Conservation (phyloP, 1,284 basidiomycete species). For the Acaromyces ingoldii region DNA sequence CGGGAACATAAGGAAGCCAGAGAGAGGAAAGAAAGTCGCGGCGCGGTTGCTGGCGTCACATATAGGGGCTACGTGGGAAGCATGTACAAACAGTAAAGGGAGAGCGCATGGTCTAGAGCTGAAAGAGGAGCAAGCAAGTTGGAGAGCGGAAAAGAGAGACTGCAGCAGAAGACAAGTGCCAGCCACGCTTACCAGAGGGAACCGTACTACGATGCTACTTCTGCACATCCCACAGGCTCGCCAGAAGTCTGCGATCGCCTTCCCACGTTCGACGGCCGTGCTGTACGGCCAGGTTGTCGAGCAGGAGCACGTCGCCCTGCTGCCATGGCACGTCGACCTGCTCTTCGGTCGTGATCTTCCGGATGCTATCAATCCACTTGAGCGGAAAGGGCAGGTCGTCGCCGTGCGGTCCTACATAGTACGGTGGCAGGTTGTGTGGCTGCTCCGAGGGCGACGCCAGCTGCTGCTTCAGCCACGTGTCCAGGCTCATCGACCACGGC, state of each 20-base stretch:
- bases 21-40: too few species aligned
- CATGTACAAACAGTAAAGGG: too few species aligned
- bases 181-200: neutral
- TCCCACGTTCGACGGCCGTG: conserved; percentile 22
- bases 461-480: neutral
- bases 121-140: too few species aligned
- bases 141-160: too few species aligned
- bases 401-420: neutral
- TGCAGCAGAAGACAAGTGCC: neutral
- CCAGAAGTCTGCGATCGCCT: conserved; percentile 19
- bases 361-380: conserved; percentile 16
- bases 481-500: neutral
- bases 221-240: conserved; percentile 27
- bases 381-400: conserved; percentile 9
- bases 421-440: neutral
- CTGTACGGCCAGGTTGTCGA: conserved; percentile 28
- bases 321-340: conserved; percentile 27
- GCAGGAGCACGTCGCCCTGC: conserved; percentile 19
- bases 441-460: neutral
- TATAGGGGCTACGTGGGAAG: too few species aligned
- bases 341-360: conserved; percentile 11
- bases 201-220: conserved; percentile 10
- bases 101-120: too few species aligned
- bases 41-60: too few species aligned
- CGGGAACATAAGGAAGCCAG: too few species aligned